Percentiles rank a stretch among this genome's conserved stretches.
phyloP scores from a whole-genome alignment of 768 basidiomycete genomes.

The Lentinula guzmanii region DNA sequence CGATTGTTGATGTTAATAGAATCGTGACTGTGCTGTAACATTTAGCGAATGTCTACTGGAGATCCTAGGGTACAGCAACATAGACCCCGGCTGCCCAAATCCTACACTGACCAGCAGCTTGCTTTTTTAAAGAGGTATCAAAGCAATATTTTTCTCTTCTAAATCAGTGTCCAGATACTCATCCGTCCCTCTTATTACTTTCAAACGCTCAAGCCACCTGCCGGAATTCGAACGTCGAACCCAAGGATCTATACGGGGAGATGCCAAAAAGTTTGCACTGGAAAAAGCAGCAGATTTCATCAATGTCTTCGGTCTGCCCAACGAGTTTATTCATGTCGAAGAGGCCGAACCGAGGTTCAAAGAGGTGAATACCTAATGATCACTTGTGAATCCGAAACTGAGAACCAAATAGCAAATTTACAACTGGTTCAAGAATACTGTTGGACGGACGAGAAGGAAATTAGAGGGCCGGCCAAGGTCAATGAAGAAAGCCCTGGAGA shows the following conservation, averaged over 20 bases:
- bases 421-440: slow-evolving; percentile 71
- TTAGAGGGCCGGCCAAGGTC: slow-evolving; percentile 49
- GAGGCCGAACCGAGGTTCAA: slow-evolving; percentile 57
- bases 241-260: slow-evolving; percentile 54
- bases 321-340: slow-evolving; percentile 38
- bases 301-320: slow-evolving; percentile 47
- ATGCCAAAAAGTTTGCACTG: slow-evolving; percentile 65
- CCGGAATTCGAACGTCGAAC: slow-evolving; percentile 55
- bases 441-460: slow-evolving; percentile 54
- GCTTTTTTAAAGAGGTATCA: slow-evolving; percentile 47
- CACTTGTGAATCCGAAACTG: slow-evolving; percentile 5
- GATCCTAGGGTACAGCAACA: slow-evolving; percentile 48
- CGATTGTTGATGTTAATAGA: slow-evolving; percentile 5
- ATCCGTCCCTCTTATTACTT: slow-evolving; percentile 7
- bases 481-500: slow-evolving; percentile 46
- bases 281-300: slow-evolving; percentile 61
- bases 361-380: slow-evolving; percentile 35
- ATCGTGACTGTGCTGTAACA: slow-evolving; percentile 1
- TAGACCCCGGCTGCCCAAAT: slow-evolving; percentile 60
- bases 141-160: background rate
- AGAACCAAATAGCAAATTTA: slow-evolving; percentile 51
- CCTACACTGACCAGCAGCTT: slow-evolving; percentile 60
- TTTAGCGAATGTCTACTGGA: slow-evolving; percentile 23
- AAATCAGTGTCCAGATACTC: background rate
- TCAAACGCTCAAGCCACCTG: slow-evolving; percentile 27